Percentiles rank a stretch among this genome's conserved stretches.
Evolutionary conservation across 176 grass and related monocot genomes (phyloP).

Genomic region (Poa pratensis): DNA sequence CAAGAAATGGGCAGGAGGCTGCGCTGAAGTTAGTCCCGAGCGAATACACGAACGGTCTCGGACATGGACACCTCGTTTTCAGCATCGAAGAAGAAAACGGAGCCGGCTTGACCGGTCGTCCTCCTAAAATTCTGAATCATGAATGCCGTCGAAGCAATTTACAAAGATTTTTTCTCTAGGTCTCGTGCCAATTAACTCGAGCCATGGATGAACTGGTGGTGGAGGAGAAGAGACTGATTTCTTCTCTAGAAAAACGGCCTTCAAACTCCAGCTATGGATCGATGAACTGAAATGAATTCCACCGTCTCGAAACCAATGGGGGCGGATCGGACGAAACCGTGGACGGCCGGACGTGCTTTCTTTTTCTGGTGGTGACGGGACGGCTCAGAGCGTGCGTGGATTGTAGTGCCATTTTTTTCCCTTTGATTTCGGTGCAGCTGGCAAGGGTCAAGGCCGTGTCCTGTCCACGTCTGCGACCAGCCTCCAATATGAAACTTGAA

Average conservation of each 20-base stretch:
- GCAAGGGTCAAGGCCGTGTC: background rate
- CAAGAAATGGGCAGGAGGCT: background rate
- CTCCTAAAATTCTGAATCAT: background rate
- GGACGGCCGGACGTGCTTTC: background rate
- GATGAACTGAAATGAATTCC: constrained; percentile 7
- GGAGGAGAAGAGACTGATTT: background rate
- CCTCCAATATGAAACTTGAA: background rate
- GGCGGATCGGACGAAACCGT: constrained; percentile 37
- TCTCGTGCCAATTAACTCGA: background rate
- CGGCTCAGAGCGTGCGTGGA: constrained; percentile 9
- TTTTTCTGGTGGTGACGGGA: constrained; percentile 25
- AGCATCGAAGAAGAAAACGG: background rate
- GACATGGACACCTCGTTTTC: constrained; percentile 18
- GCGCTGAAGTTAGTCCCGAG: background rate
- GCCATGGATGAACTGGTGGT: background rate
- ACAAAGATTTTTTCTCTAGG: background rate
- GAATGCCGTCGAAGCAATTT: background rate
- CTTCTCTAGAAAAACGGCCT: background rate
- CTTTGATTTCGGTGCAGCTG: background rate
- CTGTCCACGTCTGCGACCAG: background rate
- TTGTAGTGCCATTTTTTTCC: background rate
- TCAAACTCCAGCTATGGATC: too few relatives aligned
- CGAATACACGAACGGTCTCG: background rate
- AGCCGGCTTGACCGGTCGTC: background rate
- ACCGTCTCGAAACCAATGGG: constrained; percentile 4